Percentiles rank a stretch among this genome's conserved stretches.
Evolutionary conservation across 1,284 basidiomycete genomes (phyloP).

Genomic region (Cryptococcus jaspeensis): DNA sequence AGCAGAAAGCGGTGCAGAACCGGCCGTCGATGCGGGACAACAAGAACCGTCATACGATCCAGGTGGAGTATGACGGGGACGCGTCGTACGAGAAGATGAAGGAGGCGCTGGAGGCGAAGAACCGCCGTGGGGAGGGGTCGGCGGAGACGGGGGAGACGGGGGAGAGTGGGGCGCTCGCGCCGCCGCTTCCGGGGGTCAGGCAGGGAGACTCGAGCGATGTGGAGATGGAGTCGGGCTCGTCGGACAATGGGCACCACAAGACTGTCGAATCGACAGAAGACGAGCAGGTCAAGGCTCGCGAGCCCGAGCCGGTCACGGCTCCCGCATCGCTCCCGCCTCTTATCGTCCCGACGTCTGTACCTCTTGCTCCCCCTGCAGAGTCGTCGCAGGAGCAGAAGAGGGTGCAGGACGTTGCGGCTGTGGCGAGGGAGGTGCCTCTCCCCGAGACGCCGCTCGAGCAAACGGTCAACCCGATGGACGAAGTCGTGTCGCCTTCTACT

Average conservation of each 20-base stretch:
- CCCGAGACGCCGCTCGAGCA: conserved; percentile 16
- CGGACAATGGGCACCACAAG: conserved; percentile 19
- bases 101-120: conserved; percentile 19
- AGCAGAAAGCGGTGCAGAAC: conserved; percentile 7
- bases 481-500: conserved; percentile 30
- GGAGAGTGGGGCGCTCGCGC: conserved; percentile 2
- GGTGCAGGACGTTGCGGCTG: too few relatives aligned
- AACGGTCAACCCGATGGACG: conserved; percentile 10
- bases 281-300: conserved; percentile 2
- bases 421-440: too few relatives aligned
- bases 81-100: conserved; percentile 38
- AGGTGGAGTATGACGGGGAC: conserved; percentile 74
- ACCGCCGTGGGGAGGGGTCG: conserved; percentile 1
- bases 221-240: conserved; percentile 32
- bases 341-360: conserved; percentile 1
- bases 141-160: not conserved
- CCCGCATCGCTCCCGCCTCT: conserved; percentile 3
- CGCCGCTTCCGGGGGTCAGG: conserved; percentile 12
- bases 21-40: conserved; percentile 41
- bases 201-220: conserved; percentile 25
- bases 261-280: conserved; percentile 7
- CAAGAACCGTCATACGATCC: conserved; percentile 76
- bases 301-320: conserved; percentile 9
- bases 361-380: conserved; percentile 1
- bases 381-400: too few relatives aligned